phyloP scores from a whole-genome alignment of 1,284 basidiomycete species.

The Leccinum variabile region DNA sequence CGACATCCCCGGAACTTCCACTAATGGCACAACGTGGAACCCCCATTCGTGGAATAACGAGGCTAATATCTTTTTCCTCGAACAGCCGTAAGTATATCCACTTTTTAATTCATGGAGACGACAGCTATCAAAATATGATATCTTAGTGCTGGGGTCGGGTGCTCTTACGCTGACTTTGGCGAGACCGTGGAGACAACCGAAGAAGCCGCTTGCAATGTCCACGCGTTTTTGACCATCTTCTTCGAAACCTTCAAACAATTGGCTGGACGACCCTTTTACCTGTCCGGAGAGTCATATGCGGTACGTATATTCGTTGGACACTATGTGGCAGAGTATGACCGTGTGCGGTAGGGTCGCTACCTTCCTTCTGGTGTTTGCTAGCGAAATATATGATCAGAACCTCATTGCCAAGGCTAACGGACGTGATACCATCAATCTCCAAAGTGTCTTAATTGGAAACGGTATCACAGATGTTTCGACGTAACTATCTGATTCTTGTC shows the following conservation, averaged over 20 bases:
- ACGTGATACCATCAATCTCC: slow-evolving; percentile 66
- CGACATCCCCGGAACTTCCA: slow-evolving; percentile 47
- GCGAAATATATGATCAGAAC: slow-evolving; percentile 78
- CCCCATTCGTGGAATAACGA: slow-evolving; percentile 70
- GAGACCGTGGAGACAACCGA: slow-evolving; percentile 62
- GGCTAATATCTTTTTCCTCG: slow-evolving; percentile 71
- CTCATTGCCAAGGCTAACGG: slow-evolving; percentile 50
- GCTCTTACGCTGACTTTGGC: slow-evolving; percentile 52
- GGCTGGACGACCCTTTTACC: slow-evolving; percentile 43
- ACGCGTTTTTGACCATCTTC: slow-evolving; percentile 73
- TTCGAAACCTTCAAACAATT: slow-evolving; percentile 75
- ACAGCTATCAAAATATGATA: neutral
- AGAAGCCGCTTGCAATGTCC: slow-evolving; percentile 68
- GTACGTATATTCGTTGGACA: slow-evolving; percentile 35
- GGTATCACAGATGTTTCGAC: slow-evolving; percentile 64
- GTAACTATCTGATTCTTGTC: slow-evolving; percentile 34
- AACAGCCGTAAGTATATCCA: slow-evolving; percentile 61
- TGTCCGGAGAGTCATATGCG: slow-evolving; percentile 64
- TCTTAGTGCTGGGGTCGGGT: slow-evolving; percentile 46
- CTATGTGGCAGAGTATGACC: neutral
- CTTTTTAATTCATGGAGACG: slow-evolving; percentile 18
- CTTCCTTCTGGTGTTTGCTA: slow-evolving; percentile 72
- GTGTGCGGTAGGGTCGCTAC: slow-evolving; percentile 60
- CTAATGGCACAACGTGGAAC: slow-evolving; percentile 58
- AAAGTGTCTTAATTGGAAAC: slow-evolving; percentile 62